Evolutionary conservation across 139 green algal species (phyloP), one percentile per base, ranked within the genome.

Genomic region (Deuterostichococcus epilithicus): DNA sequence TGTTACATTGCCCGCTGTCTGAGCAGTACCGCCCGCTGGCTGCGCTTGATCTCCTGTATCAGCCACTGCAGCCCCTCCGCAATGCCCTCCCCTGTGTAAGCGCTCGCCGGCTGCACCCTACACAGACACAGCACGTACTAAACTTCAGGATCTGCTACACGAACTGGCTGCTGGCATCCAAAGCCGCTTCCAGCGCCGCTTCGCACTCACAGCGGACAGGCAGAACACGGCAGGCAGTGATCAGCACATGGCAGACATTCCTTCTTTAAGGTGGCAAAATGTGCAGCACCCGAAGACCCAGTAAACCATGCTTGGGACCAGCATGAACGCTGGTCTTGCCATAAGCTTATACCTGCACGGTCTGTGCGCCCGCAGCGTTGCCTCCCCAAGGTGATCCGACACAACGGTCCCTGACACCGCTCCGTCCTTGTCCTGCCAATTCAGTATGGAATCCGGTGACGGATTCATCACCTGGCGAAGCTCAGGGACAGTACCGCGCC

Each of bases 31-130:
- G 69, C 45, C n/a, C 84, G 75, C 59, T 86, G 79, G 74, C 87
- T 94, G 33, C 76, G 79, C 44, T 88, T 89, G 23, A 93, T 87
- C 5, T 77, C 66, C 45, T 96, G 86, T 33, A 98, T 86, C 58
- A 98, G 86, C 94, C 94, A 98, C 47, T 91, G 80, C 33, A 97
- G 63, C 0, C 85, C 90, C 30, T 95, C 91, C 71, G 81, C 80
- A 6, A 97, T 73, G 4, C 92, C 92, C 60, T 90, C 80, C 0
- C 93, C 94, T 25, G 86, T 94, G 65, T 89, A 84, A 0, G 92
- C 91, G 45, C 85, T 93, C 34, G 85, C 88, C 0, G 85, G 81
- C 66, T 93, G 80, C 52, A 96, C 86, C 66, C 85, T 89, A 70
- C 77, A 84, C 18, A 10, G 33, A 32, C 42, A 8, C 6, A 6